phyloP scores from a whole-genome alignment of 768 basidiomycete genomes.

The Leccinum olivaceopallidum region DNA sequence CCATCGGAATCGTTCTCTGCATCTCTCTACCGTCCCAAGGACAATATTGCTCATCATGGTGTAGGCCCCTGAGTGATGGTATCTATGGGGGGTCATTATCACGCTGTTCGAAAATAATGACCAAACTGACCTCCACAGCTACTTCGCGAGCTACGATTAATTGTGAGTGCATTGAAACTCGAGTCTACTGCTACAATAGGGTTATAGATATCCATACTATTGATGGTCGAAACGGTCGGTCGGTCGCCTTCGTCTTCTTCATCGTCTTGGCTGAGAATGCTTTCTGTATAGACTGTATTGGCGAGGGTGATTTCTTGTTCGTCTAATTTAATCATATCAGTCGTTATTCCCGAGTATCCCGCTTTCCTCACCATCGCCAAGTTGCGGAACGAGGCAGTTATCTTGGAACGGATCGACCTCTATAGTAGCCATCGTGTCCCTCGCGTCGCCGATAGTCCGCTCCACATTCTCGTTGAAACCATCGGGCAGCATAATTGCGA shows the following conservation, averaged over 20 bases:
- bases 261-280: not conserved
- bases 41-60: no score
- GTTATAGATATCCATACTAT: no score
- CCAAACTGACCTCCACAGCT: not conserved
- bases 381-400: not conserved
- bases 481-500: not conserved
- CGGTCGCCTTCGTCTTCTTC: not conserved
- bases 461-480: not conserved
- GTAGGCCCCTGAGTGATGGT: no score
- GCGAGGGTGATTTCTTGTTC: not conserved
- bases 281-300: not conserved
- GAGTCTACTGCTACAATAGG: no score
- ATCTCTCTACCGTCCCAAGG: no score
- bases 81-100: no score
- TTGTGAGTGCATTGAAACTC: not conserved
- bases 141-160: not conserved
- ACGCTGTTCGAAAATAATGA: no score
- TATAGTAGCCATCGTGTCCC: not conserved
- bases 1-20: no score
- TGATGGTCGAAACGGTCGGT: not conserved
- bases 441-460: conserved; percentile 1
- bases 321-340: not conserved
- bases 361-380: conserved; percentile 1
- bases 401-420: conserved; percentile 8
- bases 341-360: not conserved